phyloP scores from a whole-genome alignment of 768 basidiomycete genomes.

The Lactarius psammicola region DNA sequence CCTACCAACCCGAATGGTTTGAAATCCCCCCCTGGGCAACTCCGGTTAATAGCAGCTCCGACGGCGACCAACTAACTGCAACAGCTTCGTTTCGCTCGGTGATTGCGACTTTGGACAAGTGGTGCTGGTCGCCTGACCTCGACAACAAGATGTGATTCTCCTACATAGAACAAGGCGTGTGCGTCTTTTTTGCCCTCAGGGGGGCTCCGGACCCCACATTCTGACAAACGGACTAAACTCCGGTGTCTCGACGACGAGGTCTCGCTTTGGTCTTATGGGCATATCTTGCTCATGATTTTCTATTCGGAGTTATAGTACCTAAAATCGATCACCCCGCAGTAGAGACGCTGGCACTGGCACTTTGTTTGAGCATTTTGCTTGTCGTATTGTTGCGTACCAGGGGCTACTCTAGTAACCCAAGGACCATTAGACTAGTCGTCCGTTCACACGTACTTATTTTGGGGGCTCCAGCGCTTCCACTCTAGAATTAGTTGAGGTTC shows the following conservation, averaged over 20 bases:
- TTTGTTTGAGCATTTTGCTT: background rate
- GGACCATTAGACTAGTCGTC: no score
- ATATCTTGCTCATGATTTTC: background rate
- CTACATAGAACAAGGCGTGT: background rate
- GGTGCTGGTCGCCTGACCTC: background rate
- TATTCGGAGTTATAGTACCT: constrained; percentile 16
- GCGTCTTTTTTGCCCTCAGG: background rate
- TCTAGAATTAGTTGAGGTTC: background rate
- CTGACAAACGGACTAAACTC: background rate
- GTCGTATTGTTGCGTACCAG: background rate
- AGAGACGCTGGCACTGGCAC: background rate
- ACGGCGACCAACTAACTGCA: background rate
- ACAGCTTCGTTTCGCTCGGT: background rate
- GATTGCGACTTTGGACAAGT: background rate
- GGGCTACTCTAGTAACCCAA: no score
- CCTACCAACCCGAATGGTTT: background rate
- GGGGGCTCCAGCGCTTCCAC: background rate
- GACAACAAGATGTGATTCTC: background rate
- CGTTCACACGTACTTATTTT: background rate
- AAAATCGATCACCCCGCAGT: background rate
- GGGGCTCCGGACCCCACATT: background rate
- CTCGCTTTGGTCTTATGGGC: background rate
- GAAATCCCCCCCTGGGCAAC: background rate
- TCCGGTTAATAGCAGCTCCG: background rate
- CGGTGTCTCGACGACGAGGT: background rate